A percentile compares a stretch with the other conserved stretches of the same genome.
These are phyloP conservation scores for Pythium guiyangense DNA, from an alignment of 352 stramenopile genomes.

Conservation along the genomic window DNA sequence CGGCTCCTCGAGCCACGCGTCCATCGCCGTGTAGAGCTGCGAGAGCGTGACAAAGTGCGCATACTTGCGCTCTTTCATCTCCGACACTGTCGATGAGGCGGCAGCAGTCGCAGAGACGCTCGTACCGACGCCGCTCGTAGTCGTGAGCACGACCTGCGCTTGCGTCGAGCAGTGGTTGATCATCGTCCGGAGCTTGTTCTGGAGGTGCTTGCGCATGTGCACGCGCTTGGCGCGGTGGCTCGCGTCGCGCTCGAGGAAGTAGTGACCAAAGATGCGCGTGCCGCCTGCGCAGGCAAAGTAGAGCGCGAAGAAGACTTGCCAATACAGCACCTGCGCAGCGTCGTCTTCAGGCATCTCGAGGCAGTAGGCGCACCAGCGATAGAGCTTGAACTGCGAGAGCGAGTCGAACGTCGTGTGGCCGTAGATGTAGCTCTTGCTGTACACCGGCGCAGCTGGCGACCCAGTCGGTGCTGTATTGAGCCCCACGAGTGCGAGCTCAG, in stretches of 20 bases:
- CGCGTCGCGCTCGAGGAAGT: constrained; percentile 48
- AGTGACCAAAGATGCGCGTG: constrained; percentile 48
- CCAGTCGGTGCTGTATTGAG: constrained; percentile 18
- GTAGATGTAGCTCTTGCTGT: constrained; percentile 24
- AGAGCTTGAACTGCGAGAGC: constrained; percentile 59
- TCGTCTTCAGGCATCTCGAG: constrained; percentile 50
- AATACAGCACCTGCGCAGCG: constrained; percentile 51
- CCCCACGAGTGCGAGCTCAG: constrained; percentile 31
- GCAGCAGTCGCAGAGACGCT: neutral
- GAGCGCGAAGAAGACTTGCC: constrained; percentile 66
- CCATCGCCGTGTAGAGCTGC: constrained; percentile 79
- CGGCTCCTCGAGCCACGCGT: constrained; percentile 79
- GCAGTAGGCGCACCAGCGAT: constrained; percentile 65
- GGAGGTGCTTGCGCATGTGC: constrained; percentile 44
- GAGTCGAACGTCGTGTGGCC: constrained; percentile 55
- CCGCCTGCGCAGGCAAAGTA: constrained; percentile 59
- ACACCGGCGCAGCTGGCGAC: constrained; percentile 12
- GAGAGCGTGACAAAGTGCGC: constrained; percentile 51
- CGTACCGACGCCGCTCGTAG: constrained; percentile 14
- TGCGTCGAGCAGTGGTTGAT: constrained; percentile 63
- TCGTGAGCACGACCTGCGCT: constrained; percentile 52
- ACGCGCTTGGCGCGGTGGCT: constrained; percentile 30
- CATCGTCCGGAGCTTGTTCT: constrained; percentile 49
- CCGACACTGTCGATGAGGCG: neutral
- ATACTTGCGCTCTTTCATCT: constrained; percentile 48